Evolutionary conservation across 805 yeast species (phyloP), one percentile per base, ranked within the genome.

Genomic region (Sugiyamaella valdiviana): DNA sequence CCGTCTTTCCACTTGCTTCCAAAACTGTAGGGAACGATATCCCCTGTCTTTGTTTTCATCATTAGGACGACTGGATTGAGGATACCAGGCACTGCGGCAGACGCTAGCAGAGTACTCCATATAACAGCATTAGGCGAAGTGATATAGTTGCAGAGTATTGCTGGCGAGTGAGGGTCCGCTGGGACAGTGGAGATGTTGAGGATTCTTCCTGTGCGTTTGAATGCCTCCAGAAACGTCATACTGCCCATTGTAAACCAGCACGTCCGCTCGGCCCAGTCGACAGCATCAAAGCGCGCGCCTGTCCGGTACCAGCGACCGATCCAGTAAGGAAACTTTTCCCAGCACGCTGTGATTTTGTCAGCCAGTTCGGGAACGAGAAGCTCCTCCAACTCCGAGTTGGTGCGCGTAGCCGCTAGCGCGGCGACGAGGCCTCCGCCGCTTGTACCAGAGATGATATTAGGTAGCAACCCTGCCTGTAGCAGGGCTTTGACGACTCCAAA

Each of bases 1-100:
- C 95, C 93, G 65, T 85, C 95, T 56, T 82, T 74, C 85, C 89
- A 85, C 58, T 79, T 81, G 56, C 73, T 78, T 0, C 93, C 93
- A 57, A 84, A 73, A 17, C 85, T 79, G 60, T 82, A 84, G 1
- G 95, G 91, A 2, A 71, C 69, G 5, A 83, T 71, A 29, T 68
- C 62, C 38, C 67, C 68, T 0, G 53, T 51, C 7, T 68, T 70
- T 14, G 70, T 69, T 57, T 80, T 80, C 79, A 78, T 82, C 89
- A 85, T 82, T 47, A 85, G 65, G 14, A 83, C 88, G 17, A 85
- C 90, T 0, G 95, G 95, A 53, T 82, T 82, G 48, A 85, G 66
- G 12, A 85, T 82, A 0, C 93, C 93, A 0, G 95, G 95, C 6
- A 85, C 93, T 0, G 93, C 93, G 4, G 87, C 77, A 2, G 88